Evolutionary conservation across 192 early-diverging fungal genomes (phyloP).

Genomic region (Phlyctochytrium arcticum): DNA sequence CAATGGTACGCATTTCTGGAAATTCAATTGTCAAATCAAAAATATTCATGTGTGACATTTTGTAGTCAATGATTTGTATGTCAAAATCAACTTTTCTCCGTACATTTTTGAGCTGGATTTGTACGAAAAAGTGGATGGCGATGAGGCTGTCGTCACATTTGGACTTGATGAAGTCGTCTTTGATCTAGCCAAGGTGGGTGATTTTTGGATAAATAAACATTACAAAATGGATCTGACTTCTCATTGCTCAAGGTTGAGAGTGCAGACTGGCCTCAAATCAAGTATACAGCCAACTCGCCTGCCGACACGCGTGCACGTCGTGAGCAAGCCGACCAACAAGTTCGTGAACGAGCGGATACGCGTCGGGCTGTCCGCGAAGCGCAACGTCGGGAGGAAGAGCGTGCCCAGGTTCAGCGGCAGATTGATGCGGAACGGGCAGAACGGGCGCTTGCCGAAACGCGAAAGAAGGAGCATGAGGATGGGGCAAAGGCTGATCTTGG

Average conservation of each 20-base stretch:
- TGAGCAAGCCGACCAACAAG: not conserved
- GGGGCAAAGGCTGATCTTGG: no score
- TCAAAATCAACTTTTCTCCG: conserved; percentile 50
- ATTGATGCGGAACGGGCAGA: no score
- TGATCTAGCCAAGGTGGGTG: conserved; percentile 36
- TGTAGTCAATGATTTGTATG: conserved; percentile 44
- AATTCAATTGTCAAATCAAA: not conserved
- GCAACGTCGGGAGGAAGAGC: not conserved
- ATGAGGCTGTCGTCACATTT: conserved; percentile 33
- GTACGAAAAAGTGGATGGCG: conserved; percentile 24
- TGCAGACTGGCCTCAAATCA: no score
- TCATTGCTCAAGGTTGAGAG: no score
- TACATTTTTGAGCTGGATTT: conserved; percentile 55
- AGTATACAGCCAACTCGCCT: no score
- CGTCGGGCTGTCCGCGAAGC: not conserved
- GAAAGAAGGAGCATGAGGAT: no score
- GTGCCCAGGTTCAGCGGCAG: no score
- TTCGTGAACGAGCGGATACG: not conserved
- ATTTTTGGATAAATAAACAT: no score
- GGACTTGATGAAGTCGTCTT: conserved; percentile 38
- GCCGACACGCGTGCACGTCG: not conserved
- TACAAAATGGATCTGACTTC: no score
- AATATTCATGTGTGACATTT: not conserved
- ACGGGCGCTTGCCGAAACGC: no score
- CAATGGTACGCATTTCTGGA: conserved; percentile 27